Conservation (phyloP, 805 yeast genomes). For the Starmerella sp. region DNA sequence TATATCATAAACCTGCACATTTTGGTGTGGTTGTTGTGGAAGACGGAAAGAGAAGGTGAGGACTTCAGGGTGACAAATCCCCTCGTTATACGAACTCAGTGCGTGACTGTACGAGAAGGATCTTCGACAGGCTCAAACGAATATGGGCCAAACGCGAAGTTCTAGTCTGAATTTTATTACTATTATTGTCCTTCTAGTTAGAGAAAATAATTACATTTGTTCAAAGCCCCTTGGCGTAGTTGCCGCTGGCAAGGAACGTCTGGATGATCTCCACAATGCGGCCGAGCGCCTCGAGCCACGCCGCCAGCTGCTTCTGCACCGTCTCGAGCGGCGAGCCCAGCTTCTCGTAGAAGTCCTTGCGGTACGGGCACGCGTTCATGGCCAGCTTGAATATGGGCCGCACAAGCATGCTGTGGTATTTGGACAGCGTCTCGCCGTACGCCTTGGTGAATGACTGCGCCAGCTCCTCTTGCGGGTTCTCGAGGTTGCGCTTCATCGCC, state of each 20-base stretch:
- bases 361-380: slow-evolving; percentile 89
- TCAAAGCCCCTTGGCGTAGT: slow-evolving; percentile 80
- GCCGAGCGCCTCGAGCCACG: slow-evolving; percentile 71
- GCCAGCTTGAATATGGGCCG: slow-evolving; percentile 85
- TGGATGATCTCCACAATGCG: slow-evolving; percentile 59
- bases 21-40: not conserved
- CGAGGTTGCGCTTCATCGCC: slow-evolving; percentile 72
- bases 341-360: slow-evolving; percentile 72
- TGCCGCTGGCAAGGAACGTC: slow-evolving; percentile 65
- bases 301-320: slow-evolving; percentile 52
- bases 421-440: slow-evolving; percentile 67
- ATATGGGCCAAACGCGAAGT: too few species aligned
- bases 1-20: slow-evolving; percentile 93
- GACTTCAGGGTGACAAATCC: not conserved
- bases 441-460: slow-evolving; percentile 71
- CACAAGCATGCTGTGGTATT: slow-evolving; percentile 70
- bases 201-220: too few species aligned
- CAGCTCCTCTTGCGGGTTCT: slow-evolving; percentile 51
- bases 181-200: too few species aligned
- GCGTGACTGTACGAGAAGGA: too few species aligned
- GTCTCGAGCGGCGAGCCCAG: slow-evolving; percentile 49
- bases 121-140: too few species aligned
- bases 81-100: not conserved
- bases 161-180: too few species aligned
- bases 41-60: not conserved